phyloP scores from a whole-genome alignment of 2,329 filamentous ascomycete species.

The Arthrocladium fulminans region DNA sequence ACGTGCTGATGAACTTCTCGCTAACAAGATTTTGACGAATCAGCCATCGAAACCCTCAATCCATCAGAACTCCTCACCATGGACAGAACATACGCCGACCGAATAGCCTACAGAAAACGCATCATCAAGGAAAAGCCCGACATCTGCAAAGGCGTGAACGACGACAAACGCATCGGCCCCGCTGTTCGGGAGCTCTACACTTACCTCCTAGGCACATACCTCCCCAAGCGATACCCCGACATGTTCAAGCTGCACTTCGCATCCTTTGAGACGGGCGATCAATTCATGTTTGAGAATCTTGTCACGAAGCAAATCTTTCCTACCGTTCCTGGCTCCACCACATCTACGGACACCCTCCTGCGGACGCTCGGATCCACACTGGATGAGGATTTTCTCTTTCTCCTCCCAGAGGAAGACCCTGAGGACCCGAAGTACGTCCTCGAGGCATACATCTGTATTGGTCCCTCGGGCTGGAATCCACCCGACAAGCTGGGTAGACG shows the following conservation, averaged over 20 bases:
- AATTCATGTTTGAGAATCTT: constrained; percentile 36
- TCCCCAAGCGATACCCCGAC: constrained; percentile 48
- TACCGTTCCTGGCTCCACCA: constrained; percentile 24
- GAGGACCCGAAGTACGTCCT: constrained; percentile 41
- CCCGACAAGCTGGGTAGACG: constrained; percentile 45
- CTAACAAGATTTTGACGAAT: constrained; percentile 13
- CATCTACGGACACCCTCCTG: constrained; percentile 35
- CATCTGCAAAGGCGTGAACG: constrained; percentile 32
- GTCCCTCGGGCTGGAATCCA: constrained; percentile 51
- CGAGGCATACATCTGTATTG: constrained; percentile 48
- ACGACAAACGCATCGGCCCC: constrained; percentile 33
- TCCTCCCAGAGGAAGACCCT: constrained; percentile 38
- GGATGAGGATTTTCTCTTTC: constrained; percentile 53
- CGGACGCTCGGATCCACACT: constrained; percentile 43
- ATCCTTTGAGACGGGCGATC: constrained; percentile 22
- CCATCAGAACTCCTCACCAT: constrained; percentile 49
- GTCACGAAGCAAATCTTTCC: constrained; percentile 38
- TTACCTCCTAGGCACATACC: constrained; percentile 46
- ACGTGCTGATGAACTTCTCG: constrained; percentile 12
- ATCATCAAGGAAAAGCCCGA: constrained; percentile 39
- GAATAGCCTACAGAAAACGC: constrained; percentile 41
- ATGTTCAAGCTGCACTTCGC: constrained; percentile 39
- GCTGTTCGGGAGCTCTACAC: constrained; percentile 50
- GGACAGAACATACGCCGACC: constrained; percentile 50
- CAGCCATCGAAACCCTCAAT: constrained; percentile 46